Conservation (phyloP, 1,139 yeast species). For the Sugiyamaella xylanicola region DNA sequence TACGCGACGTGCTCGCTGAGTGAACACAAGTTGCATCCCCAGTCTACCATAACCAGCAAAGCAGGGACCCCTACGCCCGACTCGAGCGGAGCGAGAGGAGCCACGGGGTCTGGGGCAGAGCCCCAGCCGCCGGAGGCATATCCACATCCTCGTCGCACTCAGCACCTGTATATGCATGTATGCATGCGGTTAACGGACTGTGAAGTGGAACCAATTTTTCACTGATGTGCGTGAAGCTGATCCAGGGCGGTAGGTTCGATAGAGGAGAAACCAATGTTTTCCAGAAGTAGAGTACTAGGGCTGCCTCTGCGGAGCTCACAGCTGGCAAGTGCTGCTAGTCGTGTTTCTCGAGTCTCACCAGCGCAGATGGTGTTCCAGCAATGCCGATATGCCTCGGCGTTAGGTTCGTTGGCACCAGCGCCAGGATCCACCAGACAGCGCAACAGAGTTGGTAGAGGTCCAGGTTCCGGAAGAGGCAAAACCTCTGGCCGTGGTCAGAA, state of each 20-base stretch:
- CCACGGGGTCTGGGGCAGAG: not conserved
- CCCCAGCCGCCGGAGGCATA: not conserved
- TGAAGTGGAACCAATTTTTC: not conserved
- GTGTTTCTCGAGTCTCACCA: not conserved
- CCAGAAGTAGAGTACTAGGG: not conserved
- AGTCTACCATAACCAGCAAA: not conserved
- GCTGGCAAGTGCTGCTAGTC: not conserved
- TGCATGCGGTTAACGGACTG: not conserved
- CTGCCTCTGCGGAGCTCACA: not conserved
- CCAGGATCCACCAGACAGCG: conserved; percentile 42
- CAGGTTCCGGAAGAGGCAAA: conserved; percentile 85
- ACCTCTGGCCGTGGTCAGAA: conserved; percentile 98
- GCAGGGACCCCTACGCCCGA: not conserved
- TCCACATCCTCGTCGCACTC: not conserved
- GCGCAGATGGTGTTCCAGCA: conserved; percentile 10
- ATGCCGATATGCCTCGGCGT: conserved; percentile 17
- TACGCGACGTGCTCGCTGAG: too few species aligned
- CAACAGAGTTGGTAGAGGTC: conserved; percentile 95
- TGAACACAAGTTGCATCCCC: too few species aligned
- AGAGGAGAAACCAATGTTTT: not conserved
- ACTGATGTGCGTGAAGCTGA: not conserved
- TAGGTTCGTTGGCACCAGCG: conserved; percentile 38
- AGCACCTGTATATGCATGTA: not conserved
- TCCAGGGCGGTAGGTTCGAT: not conserved
- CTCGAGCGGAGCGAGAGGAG: conserved; percentile 1